Evolutionary conservation across 495 filamentous ascomycete genomes (phyloP).

Genomic region (Hypoxylon trugodes): DNA sequence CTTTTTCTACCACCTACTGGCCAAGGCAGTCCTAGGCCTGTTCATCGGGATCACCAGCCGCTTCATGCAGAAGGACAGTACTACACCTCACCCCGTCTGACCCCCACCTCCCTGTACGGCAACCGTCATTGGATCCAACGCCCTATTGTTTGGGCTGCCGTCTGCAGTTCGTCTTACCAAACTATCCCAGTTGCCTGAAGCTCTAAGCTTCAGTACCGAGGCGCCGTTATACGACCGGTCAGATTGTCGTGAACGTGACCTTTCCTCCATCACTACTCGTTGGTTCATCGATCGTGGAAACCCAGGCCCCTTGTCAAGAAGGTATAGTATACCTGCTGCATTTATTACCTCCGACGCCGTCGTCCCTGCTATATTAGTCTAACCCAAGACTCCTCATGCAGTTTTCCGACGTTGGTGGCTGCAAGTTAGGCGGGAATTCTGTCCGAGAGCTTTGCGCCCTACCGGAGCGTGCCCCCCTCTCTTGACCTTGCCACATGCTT

Average conservation of each 20-base stretch:
- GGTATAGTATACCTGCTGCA: constrained; percentile 19
- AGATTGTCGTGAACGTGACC: constrained; percentile 39
- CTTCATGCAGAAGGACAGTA: constrained; percentile 33
- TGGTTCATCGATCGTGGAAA: constrained; percentile 21
- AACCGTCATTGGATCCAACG: constrained; percentile 17
- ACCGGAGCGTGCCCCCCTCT: constrained; percentile 25
- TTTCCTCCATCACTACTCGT: constrained; percentile 13
- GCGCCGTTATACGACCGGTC: constrained; percentile 28
- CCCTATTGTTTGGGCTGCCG: constrained; percentile 13
- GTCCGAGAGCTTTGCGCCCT: constrained; percentile 20
- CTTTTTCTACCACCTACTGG: constrained; percentile 14
- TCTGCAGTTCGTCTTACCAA: constrained; percentile 24
- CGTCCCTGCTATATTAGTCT: constrained; percentile 11
- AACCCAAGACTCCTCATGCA: constrained; percentile 23
- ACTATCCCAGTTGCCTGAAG: constrained; percentile 20
- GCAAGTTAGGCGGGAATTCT: constrained; percentile 27
- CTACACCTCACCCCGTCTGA: constrained; percentile 27
- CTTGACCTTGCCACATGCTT: constrained; percentile 26
- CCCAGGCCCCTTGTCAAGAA: constrained; percentile 6
- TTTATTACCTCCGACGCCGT: constrained; percentile 16
- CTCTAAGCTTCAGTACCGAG: constrained; percentile 21
- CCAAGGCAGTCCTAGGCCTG: constrained; percentile 16
- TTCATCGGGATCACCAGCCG: constrained; percentile 34
- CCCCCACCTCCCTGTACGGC: constrained; percentile 28
- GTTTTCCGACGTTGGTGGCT: constrained; percentile 23